These are phyloP conservation scores for cucumber (Cucumis sativus) DNA, from an alignment of 306 rosid species.

Conservation along the genomic window Cucumber_9930_V3 NC_026657.2:40674501-40675000, in stretches of 20 bases:
- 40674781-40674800: neutral
- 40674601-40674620: conserved; percentile 36
- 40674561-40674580: conserved; percentile 55
- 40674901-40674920: conserved; percentile 52
- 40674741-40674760: neutral
- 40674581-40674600: conserved; percentile 68
- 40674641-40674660: neutral
- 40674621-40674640: neutral
- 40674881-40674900: conserved; percentile 71
- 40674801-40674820: neutral
- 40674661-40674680: neutral
- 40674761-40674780: neutral
- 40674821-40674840: neutral
- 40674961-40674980: conserved; percentile 42
- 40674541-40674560: conserved; percentile 77
- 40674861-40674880: neutral
- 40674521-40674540: conserved; percentile 70
- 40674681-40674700: neutral
- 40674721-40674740: neutral
- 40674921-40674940: conserved; percentile 56
- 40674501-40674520: conserved; percentile 54
- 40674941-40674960: conserved; percentile 58
- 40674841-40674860: neutral
- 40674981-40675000: conserved; percentile 10
- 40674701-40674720: neutral